Conservation (phyloP, 352 stramenopile species). For the Globisporangium recalcitrans region DNA sequence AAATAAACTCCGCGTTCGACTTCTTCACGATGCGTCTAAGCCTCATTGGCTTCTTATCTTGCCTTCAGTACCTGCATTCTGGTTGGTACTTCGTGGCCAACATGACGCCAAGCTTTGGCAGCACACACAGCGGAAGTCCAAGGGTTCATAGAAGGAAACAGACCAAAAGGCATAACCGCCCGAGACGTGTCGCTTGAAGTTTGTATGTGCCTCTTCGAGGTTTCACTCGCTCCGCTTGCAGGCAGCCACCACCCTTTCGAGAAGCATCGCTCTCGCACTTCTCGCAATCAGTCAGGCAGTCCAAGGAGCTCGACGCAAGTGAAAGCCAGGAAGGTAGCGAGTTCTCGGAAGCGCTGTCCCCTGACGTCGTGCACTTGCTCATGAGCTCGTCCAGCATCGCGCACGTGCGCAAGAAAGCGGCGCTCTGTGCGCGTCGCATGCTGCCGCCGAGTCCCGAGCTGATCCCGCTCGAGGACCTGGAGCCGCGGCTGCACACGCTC, state of each 20-base stretch:
- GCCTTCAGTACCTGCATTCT: no score
- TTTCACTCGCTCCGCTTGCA: background rate
- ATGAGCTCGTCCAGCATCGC: slow-evolving; percentile 89
- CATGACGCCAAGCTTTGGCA: no score
- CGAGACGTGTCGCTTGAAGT: no score
- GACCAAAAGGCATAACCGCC: no score
- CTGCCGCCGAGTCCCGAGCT: slow-evolving; percentile 91
- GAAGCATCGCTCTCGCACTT: slow-evolving; percentile 1
- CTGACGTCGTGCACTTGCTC: slow-evolving; percentile 92
- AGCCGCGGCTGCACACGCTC: slow-evolving; percentile 61
- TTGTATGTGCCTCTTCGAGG: slow-evolving; percentile 2
- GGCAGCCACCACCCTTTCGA: background rate
- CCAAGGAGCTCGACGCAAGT: no score
- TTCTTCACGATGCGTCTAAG: no score
- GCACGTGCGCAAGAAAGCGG: slow-evolving; percentile 96
- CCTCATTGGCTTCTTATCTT: no score
- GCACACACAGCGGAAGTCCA: no score
- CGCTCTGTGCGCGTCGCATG: slow-evolving; percentile 92
- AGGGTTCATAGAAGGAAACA: no score
- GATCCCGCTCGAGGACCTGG: slow-evolving; percentile 79
- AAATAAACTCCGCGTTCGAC: background rate
- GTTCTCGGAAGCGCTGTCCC: slow-evolving; percentile 91
- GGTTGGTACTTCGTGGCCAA: no score
- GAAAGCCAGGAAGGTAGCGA: slow-evolving; percentile 90
- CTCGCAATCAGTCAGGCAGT: background rate